Base-by-base conservation (phyloP, 2,329 filamentous ascomycete genomes). In the Colletotrichum shisoi region DNA sequence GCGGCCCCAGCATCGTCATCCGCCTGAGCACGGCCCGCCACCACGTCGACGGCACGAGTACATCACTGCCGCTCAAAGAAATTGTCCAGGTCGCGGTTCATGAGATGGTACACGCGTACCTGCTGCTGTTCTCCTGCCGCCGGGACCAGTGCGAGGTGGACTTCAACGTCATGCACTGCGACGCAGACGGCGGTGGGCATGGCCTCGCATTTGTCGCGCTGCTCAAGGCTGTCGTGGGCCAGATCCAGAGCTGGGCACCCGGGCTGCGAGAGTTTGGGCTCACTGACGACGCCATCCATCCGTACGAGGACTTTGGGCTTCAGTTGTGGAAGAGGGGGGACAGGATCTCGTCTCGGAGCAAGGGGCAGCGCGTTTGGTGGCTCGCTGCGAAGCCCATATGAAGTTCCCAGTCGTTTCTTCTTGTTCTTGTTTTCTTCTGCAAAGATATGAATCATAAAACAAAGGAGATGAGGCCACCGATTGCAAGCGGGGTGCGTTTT, bases 81-180 rank as follows among this genome's bases (percentile, higher is more conserved):
- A 74, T 79, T 13, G 69, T 79, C 24, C 71, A 75, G 64, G 65
- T 70, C 37, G 70, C 78, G 1, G 68, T 78, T 1, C 70, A 72
- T 24, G 71, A 72, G 6, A 71, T 75, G 49, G 24, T 72, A 40
- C 62, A 70, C 46, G 66, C 66, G 3, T 70, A 70, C 15, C 53
- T 70, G 8, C 15, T 69, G 19, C 17, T 70, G 21, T 46, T 70
- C 9, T 63, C 63, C 7, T 68, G 63, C 21, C 63, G 58, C 6
- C 24, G 40, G 12, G 65, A 51, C 17, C 54, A 68, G 49, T 68
- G 65, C 17, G 56, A 62, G 3, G 44, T 21, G 8, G 62, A 68
- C 49, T 68, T 67, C 17, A 61, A 67, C 12, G 17, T 49, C 12
- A 64, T 67, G 64, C 64, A 67, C 3, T 61, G 64, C 1, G 62